These are phyloP conservation scores for Fagus sylvatica DNA, from an alignment of 306 rosid species.

Conservation along the genomic window DNA sequence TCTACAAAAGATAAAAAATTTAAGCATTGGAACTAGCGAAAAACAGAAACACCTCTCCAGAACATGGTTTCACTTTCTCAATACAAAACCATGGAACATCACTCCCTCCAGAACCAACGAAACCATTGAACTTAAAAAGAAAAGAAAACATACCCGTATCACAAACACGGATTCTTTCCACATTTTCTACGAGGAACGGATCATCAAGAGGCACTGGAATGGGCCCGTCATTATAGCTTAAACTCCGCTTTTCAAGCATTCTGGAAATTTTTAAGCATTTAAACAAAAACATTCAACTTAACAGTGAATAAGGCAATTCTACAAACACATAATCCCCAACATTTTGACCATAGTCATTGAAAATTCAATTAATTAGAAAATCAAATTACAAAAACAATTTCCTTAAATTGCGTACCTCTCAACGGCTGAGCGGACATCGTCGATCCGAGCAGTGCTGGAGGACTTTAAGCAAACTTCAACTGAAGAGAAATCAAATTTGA, in stretches of 20 bases:
- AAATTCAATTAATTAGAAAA: neutral
- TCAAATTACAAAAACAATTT: neutral
- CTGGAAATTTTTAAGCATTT: conserved; percentile 32
- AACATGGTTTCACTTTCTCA: neutral
- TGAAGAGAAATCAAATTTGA: conserved; percentile 26
- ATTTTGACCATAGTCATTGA: neutral
- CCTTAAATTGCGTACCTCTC: conserved; percentile 49
- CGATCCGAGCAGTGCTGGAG: conserved; percentile 71
- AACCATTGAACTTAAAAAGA: neutral
- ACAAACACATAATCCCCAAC: conserved; percentile 13
- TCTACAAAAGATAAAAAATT: conserved; percentile 42
- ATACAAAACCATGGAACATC: neutral
- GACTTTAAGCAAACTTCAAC: conserved; percentile 86
- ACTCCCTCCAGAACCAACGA: neutral
- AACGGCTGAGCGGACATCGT: conserved; percentile 68
- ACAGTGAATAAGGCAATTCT: neutral
- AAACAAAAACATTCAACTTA: neutral
- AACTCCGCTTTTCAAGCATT: conserved; percentile 92
- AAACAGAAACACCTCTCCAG: neutral
- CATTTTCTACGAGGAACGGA: conserved; percentile 69
- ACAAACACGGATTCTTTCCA: conserved; percentile 70
- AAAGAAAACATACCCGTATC: conserved; percentile 58
- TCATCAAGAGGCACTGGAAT: conserved; percentile 72
- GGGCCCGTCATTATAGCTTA: conserved; percentile 84
- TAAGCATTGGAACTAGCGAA: conserved; percentile 27